Percentiles rank a stretch among this genome's conserved stretches.
phyloP scores from a whole-genome alignment of 164 flowering plant genomes.

The Vitis cinerea region DNA sequence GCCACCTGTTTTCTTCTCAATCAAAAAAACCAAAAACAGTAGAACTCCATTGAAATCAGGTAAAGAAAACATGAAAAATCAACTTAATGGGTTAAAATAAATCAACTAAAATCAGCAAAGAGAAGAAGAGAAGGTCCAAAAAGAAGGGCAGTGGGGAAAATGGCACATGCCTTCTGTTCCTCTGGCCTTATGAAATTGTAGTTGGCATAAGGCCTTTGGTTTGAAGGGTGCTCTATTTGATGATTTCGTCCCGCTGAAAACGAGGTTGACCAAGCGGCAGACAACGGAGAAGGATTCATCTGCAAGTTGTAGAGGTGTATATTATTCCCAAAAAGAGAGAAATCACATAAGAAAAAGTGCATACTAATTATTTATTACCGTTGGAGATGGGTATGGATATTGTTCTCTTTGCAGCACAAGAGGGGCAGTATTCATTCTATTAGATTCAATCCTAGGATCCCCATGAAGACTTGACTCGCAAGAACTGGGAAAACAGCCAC shows the following conservation, averaged over 20 bases:
- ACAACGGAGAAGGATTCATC: constrained; percentile 11
- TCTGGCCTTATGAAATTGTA: constrained; percentile 4
- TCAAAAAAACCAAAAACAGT: background rate
- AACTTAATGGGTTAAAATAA: background rate
- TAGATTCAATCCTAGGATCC: constrained; percentile 1
- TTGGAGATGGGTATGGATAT: constrained; percentile 2
- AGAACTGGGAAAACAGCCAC: constrained; percentile 4
- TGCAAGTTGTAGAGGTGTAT: background rate
- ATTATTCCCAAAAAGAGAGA: background rate
- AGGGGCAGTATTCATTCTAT: constrained; percentile 2
- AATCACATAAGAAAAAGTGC: background rate
- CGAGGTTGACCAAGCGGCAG: constrained; percentile 4
- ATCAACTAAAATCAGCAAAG: background rate
- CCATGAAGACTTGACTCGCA: background rate
- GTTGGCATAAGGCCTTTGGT: constrained; percentile 19
- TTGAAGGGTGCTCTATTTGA: constrained; percentile 33
- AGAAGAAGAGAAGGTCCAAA: background rate
- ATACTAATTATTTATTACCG: constrained; percentile 5
- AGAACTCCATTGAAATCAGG: background rate
- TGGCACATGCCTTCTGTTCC: constrained; percentile 24
- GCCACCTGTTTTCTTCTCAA: background rate
- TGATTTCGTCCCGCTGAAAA: constrained; percentile 12
- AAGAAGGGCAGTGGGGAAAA: too few species aligned
- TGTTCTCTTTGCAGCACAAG: background rate
- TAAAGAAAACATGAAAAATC: background rate